Evolutionary conservation across 2,329 filamentous ascomycete species (phyloP), one percentile per base, ranked within the genome.

Genomic region (Zymoseptoria tritici): DNA sequence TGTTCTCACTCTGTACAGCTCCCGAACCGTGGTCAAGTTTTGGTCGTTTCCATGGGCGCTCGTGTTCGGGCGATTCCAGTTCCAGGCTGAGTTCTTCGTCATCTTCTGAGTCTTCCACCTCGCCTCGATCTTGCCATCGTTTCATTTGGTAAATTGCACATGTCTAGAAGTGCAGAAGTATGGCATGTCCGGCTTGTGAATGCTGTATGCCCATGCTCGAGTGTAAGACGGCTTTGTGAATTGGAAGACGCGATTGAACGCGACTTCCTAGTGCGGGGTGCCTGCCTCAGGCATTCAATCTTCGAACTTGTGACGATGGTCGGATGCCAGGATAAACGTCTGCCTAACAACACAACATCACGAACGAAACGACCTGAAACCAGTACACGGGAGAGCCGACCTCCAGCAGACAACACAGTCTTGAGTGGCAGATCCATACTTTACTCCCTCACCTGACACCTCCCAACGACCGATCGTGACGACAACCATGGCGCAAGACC

Each of bases 401-500:
- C 1, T n/a, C 13, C 36, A 46, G 36, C 3, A 46, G 13, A n/a
- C 13, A 6, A 46, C 36, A 46, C 36, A 46, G 36, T 46, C 16
- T n/a, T n/a, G 36, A 42, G 36, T 46, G 16, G 16, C 36, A 46
- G 13, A 6, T 7, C 5, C 16, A 13, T 46, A 46, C 36, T n/a
- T 13, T 11, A 46, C 5, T 46, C 36, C 13, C 36, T 42, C 11
- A 42, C 16, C 36, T 9, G 26, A 42, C 36, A 11, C 16, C 36
- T 46, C 36, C 36, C 13, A 46, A 46, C 36, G 13, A 46, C 36
- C 36, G 13, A 16, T 46, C 36, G 16, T 46, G 22, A 24, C 13
- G 29, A 21, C 57, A 29, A 67, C 24, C 57, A 91, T 91, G 87
- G 80, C 87, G 64, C 85, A 88, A 80, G 89, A 93, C 75, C 89